Evolutionary conservation across 257 asterid genomes (phyloP).

Genomic region (Fraxinus excelsior): DNA sequence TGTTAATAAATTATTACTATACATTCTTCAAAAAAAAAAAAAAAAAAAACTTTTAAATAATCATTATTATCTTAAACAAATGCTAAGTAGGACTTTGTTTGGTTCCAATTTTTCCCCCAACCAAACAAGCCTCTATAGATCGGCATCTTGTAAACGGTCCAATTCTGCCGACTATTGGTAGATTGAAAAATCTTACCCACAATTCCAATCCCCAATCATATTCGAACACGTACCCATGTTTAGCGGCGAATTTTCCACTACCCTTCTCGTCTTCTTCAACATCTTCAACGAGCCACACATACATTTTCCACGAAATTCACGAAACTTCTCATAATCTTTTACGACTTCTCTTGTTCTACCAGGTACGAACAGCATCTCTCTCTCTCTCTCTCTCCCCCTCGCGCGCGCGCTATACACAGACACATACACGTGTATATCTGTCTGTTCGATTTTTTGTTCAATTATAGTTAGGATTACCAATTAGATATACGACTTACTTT

Average conservation of each 20-base stretch:
- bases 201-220: not conserved
- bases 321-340: not conserved
- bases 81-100: too few relatives aligned
- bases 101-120: not conserved
- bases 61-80: too few relatives aligned
- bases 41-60: too few relatives aligned
- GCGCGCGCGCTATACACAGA: not conserved
- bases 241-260: not conserved
- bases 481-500: not conserved
- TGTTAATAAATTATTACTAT: too few relatives aligned
- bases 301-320: not conserved
- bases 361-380: not conserved
- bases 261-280: not conserved
- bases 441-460: not conserved
- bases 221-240: not conserved
- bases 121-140: not conserved
- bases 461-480: conserved; percentile 2
- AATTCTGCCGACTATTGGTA: not conserved
- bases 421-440: not conserved
- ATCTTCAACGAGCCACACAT: not conserved
- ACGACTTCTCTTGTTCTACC: not conserved
- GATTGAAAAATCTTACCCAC: not conserved
- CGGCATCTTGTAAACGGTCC: not conserved
- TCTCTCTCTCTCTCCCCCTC: too few relatives aligned
- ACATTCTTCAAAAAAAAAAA: too few relatives aligned